A percentile compares a stretch with the other conserved stretches of the same genome.
phyloP scores from a whole-genome alignment of 108 stramenopile genomes.

The Nitzschia inconspicua region DNA sequence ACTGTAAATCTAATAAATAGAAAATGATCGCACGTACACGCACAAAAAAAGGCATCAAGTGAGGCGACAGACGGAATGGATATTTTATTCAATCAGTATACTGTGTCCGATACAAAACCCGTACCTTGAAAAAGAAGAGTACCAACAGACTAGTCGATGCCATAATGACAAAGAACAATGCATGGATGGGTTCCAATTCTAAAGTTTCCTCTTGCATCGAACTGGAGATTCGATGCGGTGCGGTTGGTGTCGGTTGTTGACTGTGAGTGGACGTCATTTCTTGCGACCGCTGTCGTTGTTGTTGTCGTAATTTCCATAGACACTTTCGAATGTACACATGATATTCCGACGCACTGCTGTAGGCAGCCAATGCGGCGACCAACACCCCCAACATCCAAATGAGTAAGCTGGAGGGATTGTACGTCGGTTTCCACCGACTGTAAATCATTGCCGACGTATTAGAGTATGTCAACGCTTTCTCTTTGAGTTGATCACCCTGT shows the following conservation, averaged over 20 bases:
- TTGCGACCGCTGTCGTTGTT: background rate
- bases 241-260: constrained; percentile 6
- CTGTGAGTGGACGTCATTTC: too few species aligned
- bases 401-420: constrained; percentile 54
- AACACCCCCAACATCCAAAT: constrained; percentile 74
- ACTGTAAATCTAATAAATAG: constrained; percentile 42
- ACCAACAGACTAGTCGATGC: constrained; percentile 73
- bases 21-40: background rate
- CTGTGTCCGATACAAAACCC: background rate
- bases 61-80: background rate
- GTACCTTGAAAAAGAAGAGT: constrained; percentile 83
- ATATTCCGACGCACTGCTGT: constrained; percentile 55
- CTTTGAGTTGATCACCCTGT: constrained; percentile 43
- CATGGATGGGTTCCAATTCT: constrained; percentile 78
- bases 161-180: constrained; percentile 74
- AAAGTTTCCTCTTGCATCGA: constrained; percentile 46
- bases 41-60: background rate
- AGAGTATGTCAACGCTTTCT: background rate
- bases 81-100: background rate
- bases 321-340: constrained; percentile 18
- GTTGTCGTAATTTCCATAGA: background rate
- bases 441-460: constrained; percentile 17
- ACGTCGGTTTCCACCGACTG: constrained; percentile 42
- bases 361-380: constrained; percentile 58
- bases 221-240: constrained; percentile 6